Percentiles rank a stretch among this genome's conserved stretches.
Evolutionary conservation across 331 rosid species (phyloP).

Genomic region (Stylosanthes scabra): DNA sequence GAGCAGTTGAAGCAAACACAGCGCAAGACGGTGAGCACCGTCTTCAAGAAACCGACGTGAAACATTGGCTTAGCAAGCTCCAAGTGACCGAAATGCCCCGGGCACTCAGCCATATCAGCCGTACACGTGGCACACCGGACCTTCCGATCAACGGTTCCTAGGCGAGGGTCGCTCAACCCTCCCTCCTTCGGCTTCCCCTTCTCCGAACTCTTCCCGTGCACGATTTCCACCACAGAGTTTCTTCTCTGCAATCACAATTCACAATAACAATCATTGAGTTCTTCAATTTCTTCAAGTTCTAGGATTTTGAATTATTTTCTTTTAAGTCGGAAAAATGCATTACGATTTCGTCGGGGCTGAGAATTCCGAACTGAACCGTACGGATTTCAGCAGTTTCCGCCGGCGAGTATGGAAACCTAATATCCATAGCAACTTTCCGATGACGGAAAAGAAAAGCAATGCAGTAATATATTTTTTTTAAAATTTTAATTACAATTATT

Average conservation of each 20-base stretch:
- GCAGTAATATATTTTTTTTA: constrained; percentile 4
- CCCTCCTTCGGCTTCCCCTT: constrained; percentile 89
- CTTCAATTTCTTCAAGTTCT: too few species aligned
- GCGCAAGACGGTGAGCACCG: constrained; percentile 82
- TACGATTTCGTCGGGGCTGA: constrained; percentile 91
- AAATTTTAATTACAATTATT: neutral
- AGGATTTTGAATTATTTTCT: too few species aligned
- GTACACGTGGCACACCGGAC: constrained; percentile 97
- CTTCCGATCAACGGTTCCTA: constrained; percentile 93
- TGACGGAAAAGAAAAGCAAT: constrained; percentile 42
- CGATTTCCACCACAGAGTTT: constrained; percentile 96
- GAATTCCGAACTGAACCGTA: constrained; percentile 85
- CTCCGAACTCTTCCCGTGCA: constrained; percentile 88
- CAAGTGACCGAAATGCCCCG: constrained; percentile 95
- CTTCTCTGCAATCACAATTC: constrained; percentile 70
- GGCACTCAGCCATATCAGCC: constrained; percentile 96
- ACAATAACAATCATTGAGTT: too few species aligned
- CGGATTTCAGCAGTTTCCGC: constrained; percentile 90
- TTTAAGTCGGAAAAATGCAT: constrained; percentile 21
- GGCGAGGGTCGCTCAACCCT: constrained; percentile 94
- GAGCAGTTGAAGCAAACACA: constrained; percentile 98
- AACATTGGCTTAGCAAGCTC: constrained; percentile 99
- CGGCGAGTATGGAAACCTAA: constrained; percentile 86
- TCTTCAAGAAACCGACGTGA: constrained; percentile 92
- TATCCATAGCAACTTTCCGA: constrained; percentile 49